Evolutionary conservation across 148 eudicot genomes (phyloP), one percentile per base, ranked within the genome.

Genomic region (Dysphania ambrosioides): DNA sequence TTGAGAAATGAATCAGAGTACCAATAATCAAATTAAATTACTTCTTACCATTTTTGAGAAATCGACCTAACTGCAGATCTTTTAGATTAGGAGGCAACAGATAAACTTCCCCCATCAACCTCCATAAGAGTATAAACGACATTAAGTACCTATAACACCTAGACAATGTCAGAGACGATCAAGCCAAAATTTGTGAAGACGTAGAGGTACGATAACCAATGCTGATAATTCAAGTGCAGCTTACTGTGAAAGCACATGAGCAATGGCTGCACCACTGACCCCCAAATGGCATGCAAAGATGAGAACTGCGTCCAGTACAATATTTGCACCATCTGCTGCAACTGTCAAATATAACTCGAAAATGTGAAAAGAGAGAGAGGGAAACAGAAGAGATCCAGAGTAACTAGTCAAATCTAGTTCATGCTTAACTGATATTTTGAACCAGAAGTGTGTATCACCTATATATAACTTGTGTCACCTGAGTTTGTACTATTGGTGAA

Each of bases 231-330:
- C n/a, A 62, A 29, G 34, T 2, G 34, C 24, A 72, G 84, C 93
- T 83, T 80, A 92, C 99, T 96, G 99, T 63, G 99, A 96, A 47
- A 92, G 80, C 57, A 96, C 99, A 77, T 96, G 99, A 42, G 99
- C 97, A 82, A 96, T 92, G 75, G 99, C 99, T 29, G 99, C 99
- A 36, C 99, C 99, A 73, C 87, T 83, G 21, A 96, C 97, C 38
- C 99, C 99, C 82, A 85, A 67, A 29, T 69, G 84, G 66, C 86
- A 90, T 44, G 66, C 85, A 31, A 96, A 96, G 30, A 92, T 92
- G 72, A 96, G 86, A 51, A 96, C 89, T 31, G 97, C 94, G 76
- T 96, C 99, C 75, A 92, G 85, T 42, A 96, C 77, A 71, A 96
- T 84, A 72, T 96, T 96, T 68, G 89, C 76, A 27, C 82, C 78